Conservation (phyloP, 202 grass and related monocot species). For the Setaria italica region DNA sequence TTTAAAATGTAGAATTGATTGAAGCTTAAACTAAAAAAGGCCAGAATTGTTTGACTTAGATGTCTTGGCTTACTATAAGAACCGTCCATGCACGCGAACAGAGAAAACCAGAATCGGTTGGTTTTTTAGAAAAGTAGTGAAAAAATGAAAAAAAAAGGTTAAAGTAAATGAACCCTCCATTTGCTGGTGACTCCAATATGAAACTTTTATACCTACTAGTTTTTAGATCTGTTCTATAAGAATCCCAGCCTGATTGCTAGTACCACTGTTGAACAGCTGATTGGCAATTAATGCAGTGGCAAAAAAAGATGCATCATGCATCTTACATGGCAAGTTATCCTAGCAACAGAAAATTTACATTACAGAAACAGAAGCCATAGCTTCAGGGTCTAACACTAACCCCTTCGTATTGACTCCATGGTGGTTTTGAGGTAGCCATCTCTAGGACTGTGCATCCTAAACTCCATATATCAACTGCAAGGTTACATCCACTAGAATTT, state of each 20-base stretch:
- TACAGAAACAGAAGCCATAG: slow-evolving; percentile 46
- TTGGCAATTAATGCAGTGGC: slow-evolving; percentile 32
- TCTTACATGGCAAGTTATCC: background rate
- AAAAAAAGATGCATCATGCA: slow-evolving; percentile 38
- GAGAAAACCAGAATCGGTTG: no score
- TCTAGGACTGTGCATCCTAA: slow-evolving; percentile 98
- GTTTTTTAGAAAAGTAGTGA: background rate
- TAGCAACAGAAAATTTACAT: slow-evolving; percentile 34
- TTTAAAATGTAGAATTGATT: background rate
- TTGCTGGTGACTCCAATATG: background rate
- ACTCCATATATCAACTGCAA: slow-evolving; percentile 99
- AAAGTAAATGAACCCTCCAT: background rate
- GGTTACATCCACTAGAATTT: slow-evolving; percentile 93
- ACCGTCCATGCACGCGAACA: background rate
- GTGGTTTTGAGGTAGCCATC: slow-evolving; percentile 99
- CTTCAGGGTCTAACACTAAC: slow-evolving; percentile 62
- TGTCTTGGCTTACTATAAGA: background rate
- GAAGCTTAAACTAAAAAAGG: background rate
- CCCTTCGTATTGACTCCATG: slow-evolving; percentile 99
- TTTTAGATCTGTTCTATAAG: background rate
- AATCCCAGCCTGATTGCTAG: background rate
- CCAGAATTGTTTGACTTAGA: background rate
- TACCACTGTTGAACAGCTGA: slow-evolving; percentile 7
- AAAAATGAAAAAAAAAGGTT: background rate
- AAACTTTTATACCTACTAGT: background rate